Evolutionary conservation across 164 flowering plant species (phyloP).

Genomic region (Stephania japonica): DNA sequence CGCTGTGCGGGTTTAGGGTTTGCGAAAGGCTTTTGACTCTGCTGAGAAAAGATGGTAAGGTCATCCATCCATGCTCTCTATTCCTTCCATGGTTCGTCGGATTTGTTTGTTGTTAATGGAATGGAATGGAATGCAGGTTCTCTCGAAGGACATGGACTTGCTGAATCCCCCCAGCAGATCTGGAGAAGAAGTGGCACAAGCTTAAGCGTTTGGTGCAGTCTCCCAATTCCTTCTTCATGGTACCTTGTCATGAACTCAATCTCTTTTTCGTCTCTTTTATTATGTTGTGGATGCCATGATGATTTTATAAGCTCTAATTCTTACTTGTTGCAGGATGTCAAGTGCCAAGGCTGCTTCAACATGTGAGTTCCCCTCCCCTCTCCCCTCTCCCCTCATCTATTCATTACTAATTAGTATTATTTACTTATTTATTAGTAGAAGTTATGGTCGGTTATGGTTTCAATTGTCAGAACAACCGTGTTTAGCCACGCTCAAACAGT

Average conservation of each 20-base stretch:
- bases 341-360: constrained; percentile 57
- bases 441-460: neutral
- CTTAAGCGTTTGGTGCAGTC: constrained; percentile 59
- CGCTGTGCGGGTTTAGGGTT: neutral
- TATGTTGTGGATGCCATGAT: neutral
- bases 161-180: constrained; percentile 52
- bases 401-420: neutral
- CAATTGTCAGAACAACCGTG: constrained; percentile 36
- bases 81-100: neutral
- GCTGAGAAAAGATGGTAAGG: neutral
- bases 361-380: constrained; percentile 30
- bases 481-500: constrained; percentile 57
- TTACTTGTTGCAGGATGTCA: constrained; percentile 34
- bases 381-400: neutral
- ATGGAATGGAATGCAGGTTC: constrained; percentile 22
- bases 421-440: too few relatives aligned
- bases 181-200: constrained; percentile 66
- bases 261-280: neutral
- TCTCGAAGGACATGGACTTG: constrained; percentile 45
- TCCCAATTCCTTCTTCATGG: constrained; percentile 65
- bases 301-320: too few relatives aligned
- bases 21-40: neutral
- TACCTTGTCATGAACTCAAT: neutral
- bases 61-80: neutral
- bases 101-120: too few relatives aligned